Evolutionary conservation across 2,329 filamentous ascomycete genomes (phyloP), one percentile per base, ranked within the genome.

Genomic region (Lasiodiplodia citricola): DNA sequence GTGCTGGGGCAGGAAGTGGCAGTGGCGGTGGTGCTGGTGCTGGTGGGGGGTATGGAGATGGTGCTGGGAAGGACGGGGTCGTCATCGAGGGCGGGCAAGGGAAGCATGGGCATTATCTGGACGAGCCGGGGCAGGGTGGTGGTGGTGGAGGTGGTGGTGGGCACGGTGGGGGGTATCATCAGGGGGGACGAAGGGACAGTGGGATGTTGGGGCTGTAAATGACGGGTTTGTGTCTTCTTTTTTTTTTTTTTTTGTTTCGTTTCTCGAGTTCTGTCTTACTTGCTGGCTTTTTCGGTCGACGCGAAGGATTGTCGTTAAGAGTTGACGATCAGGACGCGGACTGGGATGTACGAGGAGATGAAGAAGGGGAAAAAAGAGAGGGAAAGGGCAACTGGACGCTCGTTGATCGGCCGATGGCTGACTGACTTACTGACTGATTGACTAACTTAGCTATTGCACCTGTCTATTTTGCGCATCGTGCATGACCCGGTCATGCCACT

Each of bases 161-260:
- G 4, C 54, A 54, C 5, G 51, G 23, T 1, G 37, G 54, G 25
- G 65, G 38, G 13, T 67, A 25, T 18, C 57, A 62, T 44, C 31
- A 31, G 14, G 41, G 51, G 2, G 66, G 66, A 37, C 50, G 67
- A 31, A 68, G 67, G 51, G 67, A 68, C 23, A 68, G 67, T 35
- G 67, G 67, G 51, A 68, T 68, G 67, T 62, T 68, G 37, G 67
- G 67, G 52, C 14, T 68, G 58, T 68, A 64, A 38, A 35, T 47
- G 44, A 21, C n/a, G n/a, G 44, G 44, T 21, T 13, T 41, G 38
- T 41, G 11, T 41, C 3, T 28, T n/a, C 1, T 55, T 25, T 44
- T 21, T 28, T 16, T 18, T 10, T 13, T 44, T 13, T 18, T 38
- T 25, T 28, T 21, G 55, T 56, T 21, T 56, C 8, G 6, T 28